Evolutionary conservation across 768 basidiomycete species (phyloP).

Genomic region (Phylloporus rhodoxanthus): DNA sequence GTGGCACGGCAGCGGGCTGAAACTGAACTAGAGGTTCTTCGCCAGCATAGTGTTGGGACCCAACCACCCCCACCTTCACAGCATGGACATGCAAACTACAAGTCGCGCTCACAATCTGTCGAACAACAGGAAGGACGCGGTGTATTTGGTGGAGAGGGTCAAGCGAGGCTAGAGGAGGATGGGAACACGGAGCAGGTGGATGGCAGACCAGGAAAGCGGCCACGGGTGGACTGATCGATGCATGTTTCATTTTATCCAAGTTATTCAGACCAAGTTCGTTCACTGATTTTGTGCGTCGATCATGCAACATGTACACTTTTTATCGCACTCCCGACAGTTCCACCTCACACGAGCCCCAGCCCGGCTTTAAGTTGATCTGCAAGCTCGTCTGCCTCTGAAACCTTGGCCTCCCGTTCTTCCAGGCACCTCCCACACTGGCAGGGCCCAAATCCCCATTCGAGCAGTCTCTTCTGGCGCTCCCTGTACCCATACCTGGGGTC

Average conservation of each 20-base stretch:
- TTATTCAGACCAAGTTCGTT: slow-evolving; percentile 12
- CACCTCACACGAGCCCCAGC: slow-evolving; percentile 43
- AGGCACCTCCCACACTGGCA: slow-evolving; percentile 68
- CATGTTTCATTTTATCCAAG: slow-evolving; percentile 5
- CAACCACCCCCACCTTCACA: slow-evolving; percentile 16
- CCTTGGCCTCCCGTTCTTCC: slow-evolving; percentile 40
- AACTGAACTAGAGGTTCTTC: slow-evolving; percentile 55
- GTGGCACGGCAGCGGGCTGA: slow-evolving; percentile 53
- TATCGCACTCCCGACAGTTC: background rate
- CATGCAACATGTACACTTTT: slow-evolving; percentile 6
- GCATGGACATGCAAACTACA: slow-evolving; percentile 8
- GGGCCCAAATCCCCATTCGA: slow-evolving; percentile 70
- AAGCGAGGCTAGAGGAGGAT: slow-evolving; percentile 14
- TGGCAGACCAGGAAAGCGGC: slow-evolving; percentile 27
- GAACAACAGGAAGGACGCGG: slow-evolving; percentile 23
- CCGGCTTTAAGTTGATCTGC: slow-evolving; percentile 60
- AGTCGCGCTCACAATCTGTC: slow-evolving; percentile 24
- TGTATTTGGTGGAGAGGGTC: slow-evolving; percentile 15
- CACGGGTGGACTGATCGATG: slow-evolving; percentile 25
- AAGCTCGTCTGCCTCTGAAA: slow-evolving; percentile 38
- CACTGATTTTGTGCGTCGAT: slow-evolving; percentile 7
- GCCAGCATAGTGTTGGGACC: slow-evolving; percentile 16
- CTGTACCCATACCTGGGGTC: slow-evolving; percentile 43
- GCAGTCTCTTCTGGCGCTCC: slow-evolving; percentile 46
- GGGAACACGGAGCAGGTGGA: slow-evolving; percentile 17